A percentile compares a stretch with the other conserved stretches of the same genome.
These are phyloP conservation scores for Penicillium glabrum DNA, from an alignment of 2,329 filamentous ascomycete genomes.

Conservation along the genomic window DNA sequence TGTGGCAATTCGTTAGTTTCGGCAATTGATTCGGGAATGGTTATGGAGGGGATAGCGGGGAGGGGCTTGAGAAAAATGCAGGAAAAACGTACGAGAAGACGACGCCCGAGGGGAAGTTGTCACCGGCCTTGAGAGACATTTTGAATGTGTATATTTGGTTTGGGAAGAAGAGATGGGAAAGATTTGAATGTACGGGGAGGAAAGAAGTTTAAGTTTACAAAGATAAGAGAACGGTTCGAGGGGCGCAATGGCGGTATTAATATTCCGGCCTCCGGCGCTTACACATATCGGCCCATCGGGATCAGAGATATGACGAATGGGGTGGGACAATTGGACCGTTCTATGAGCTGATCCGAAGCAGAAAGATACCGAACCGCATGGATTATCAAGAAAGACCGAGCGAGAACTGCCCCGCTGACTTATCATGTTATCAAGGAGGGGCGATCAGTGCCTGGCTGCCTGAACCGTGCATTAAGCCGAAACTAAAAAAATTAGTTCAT, in stretches of 20 bases:
- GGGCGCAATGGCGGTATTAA: constrained; percentile 14
- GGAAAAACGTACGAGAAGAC: constrained; percentile 64
- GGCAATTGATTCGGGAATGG: not conserved
- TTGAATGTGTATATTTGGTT: constrained; percentile 7
- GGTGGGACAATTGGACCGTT: constrained; percentile 14
- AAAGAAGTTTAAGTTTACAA: constrained; percentile 1
- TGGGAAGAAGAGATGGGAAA: constrained; percentile 3
- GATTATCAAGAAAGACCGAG: constrained; percentile 38
- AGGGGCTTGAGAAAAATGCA: not conserved
- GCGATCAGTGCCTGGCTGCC: constrained; percentile 3
- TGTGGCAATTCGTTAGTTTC: constrained; percentile 28
- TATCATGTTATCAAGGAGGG: not conserved
- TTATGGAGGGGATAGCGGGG: not conserved
- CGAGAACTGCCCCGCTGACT: constrained; percentile 26
- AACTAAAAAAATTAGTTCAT: not conserved
- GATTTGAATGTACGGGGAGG: not conserved
- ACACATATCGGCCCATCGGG: constrained; percentile 29
- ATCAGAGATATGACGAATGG: constrained; percentile 19
- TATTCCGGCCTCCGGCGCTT: constrained; percentile 22
- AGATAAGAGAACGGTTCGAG: not conserved
- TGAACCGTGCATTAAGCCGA: not conserved
- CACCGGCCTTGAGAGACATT: constrained; percentile 75
- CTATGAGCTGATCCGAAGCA: constrained; percentile 35
- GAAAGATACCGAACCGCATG: constrained; percentile 39
- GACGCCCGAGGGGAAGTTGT: constrained; percentile 78